Base-by-base conservation (phyloP, 192 early-diverging fungal genomes). In the Haplosporangium gracile region DNA sequence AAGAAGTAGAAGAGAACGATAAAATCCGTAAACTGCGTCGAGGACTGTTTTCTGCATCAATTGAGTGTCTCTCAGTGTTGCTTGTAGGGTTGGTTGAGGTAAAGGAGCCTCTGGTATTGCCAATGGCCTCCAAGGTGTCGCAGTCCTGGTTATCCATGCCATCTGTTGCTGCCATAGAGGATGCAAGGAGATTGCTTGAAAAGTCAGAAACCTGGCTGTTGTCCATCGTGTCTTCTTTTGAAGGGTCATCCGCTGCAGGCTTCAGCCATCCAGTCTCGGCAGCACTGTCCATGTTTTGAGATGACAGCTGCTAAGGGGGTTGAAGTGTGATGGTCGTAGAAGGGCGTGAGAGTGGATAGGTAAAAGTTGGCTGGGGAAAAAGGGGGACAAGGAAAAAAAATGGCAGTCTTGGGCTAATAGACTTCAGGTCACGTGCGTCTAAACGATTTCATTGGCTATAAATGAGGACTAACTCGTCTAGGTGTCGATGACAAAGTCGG, bases 401-500 rank as follows among this genome's bases (percentile, higher is more conserved):
- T 32, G 69, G 38, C 32, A n/a, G 22, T 6, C 11, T 4, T 70
- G 18, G 38, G 20, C 32, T 29, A 15, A 32, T 32, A 2, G 7
- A 20, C 36, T 42, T 39, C 5, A 40, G 29, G 15, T 42, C 38
- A 70, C 69, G 40, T 70, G 69, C 6, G 20, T 38, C 69, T n/a
- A 70, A 16, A 42, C 10, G 69, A 9, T 38, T 70, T 26, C 38
- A 40, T 70, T 70, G 69, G 69, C 39, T 70, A 42, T 13, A 39
- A 38, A 6, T 22, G 36, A 70, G 38, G 24, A 39, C 69, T 40
- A 42, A 6, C 15, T 16, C 10, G 8, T 72, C 53, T 40, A 81
- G 24, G 36, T n/a, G 10, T 77, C 63, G 55, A 72, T 70, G 68
- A 70, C 63, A 76, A 82, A 77, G 29, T 70, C 76, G 1, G 78